Percentiles rank a stretch among this genome's conserved stretches.
phyloP scores from a whole-genome alignment of 2,329 filamentous ascomycete species.

The Aschersonia sp. region DNA sequence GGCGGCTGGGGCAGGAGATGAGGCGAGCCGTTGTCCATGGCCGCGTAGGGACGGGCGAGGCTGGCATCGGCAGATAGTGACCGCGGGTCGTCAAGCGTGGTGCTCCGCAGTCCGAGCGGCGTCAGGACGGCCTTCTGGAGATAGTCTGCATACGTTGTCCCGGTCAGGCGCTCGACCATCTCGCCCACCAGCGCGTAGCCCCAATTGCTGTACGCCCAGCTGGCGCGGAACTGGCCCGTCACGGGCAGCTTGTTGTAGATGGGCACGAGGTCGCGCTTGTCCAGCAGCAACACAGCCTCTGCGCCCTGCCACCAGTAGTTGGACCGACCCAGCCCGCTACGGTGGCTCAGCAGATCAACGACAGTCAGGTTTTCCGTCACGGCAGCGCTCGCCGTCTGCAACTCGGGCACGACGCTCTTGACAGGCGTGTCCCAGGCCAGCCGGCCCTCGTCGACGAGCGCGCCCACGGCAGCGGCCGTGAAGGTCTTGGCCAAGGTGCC shows the following conservation, averaged over 20 bases:
- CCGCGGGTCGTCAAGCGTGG: not conserved
- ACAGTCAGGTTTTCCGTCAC: not conserved
- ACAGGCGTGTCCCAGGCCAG: not conserved
- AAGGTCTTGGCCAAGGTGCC: not conserved
- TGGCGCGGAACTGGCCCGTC: not conserved
- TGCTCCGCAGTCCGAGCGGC: not conserved
- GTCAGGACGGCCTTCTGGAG: not conserved
- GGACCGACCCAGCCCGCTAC: not conserved
- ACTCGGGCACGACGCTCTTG: not conserved
- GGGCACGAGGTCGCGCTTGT: not conserved
- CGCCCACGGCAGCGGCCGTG: not conserved
- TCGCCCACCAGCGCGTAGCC: not conserved
- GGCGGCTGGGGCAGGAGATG: not conserved
- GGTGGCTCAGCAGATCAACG: not conserved
- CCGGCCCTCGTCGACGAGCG: not conserved
- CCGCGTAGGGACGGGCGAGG: not conserved
- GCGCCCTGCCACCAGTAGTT: conserved; percentile 1
- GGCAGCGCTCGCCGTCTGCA: not conserved
- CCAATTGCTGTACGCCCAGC: conserved; percentile 1
- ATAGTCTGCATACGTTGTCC: not conserved
- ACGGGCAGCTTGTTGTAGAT: not conserved
- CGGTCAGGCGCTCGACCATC: not conserved
- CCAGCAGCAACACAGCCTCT: not conserved
- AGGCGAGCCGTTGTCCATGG: not conserved
- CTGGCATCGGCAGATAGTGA: not conserved